These are phyloP conservation scores for Curvularia sp. DNA, from an alignment of 2,329 filamentous ascomycete species.

Conservation along the genomic window DNA sequence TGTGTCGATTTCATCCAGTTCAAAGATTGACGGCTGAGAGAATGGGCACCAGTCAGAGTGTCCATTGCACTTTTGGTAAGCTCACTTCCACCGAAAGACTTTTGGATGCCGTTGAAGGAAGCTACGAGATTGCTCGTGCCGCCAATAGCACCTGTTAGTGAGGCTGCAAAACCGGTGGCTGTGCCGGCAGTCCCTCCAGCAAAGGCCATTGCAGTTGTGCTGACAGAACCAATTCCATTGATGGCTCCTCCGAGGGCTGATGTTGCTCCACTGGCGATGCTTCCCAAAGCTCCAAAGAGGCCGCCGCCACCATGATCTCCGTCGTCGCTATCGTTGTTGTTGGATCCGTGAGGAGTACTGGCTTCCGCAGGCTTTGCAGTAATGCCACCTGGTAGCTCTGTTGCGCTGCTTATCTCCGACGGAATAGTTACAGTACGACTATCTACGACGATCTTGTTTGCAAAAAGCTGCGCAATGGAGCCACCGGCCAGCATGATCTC, in stretches of 20 bases:
- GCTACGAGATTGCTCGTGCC: conserved; percentile 14
- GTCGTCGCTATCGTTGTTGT: conserved; percentile 2
- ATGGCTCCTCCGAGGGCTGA: conserved; percentile 8
- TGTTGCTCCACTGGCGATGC: conserved; percentile 8
- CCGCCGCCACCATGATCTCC: conserved; percentile 10
- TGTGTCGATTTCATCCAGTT: conserved; percentile 24
- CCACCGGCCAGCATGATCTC: conserved; percentile 22
- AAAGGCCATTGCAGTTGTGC: conserved; percentile 10
- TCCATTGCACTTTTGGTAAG: conserved; percentile 11
- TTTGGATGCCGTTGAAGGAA: conserved; percentile 26
- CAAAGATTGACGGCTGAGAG: conserved; percentile 17
- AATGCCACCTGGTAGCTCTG: conserved; percentile 4
- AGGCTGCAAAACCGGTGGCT: conserved; percentile 6
- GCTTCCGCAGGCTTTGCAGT: conserved; percentile 15
- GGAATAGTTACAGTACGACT: conserved; percentile 10
- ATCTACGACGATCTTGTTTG: conserved; percentile 16
- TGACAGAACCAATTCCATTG: conserved; percentile 4
- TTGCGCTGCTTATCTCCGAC: not conserved
- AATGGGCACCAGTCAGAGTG: conserved; percentile 11
- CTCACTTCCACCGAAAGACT: conserved; percentile 14
- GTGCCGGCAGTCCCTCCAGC: conserved; percentile 10
- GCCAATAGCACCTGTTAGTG: conserved; percentile 14
- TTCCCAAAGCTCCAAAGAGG: conserved; percentile 11
- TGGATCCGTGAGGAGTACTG: not conserved
- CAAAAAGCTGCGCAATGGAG: conserved; percentile 13